A percentile compares a stretch with the other conserved stretches of the same genome.
phyloP scores from a whole-genome alignment of 2,329 filamentous ascomycete species.

The Davidsoniella neocaledoniae region DNA sequence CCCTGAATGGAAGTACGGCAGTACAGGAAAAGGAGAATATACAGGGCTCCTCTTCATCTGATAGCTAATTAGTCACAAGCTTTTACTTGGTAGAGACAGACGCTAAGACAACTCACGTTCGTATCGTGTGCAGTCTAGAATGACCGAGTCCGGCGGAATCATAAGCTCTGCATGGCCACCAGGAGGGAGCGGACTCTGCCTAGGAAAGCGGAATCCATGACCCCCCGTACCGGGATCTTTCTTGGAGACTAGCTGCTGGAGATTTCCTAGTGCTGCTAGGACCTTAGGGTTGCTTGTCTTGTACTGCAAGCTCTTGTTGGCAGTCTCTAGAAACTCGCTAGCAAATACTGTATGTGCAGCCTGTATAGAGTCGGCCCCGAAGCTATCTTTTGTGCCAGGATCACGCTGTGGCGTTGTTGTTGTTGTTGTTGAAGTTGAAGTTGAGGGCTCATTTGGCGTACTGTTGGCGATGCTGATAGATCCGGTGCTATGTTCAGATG shows the following conservation, averaged over 20 bases:
- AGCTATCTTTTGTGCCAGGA: slow-evolving; percentile 14
- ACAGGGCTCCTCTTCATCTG: neutral
- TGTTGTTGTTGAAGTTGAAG: too few relatives aligned
- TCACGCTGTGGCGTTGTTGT: too few relatives aligned
- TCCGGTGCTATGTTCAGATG: slow-evolving; percentile 17
- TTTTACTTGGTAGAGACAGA: neutral
- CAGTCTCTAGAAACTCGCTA: slow-evolving; percentile 35
- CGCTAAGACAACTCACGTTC: neutral
- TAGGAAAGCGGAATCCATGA: slow-evolving; percentile 28
- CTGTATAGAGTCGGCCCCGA: slow-evolving; percentile 32
- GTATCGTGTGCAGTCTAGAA: slow-evolving; percentile 5
- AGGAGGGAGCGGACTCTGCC: slow-evolving; percentile 28
- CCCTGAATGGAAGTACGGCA: neutral
- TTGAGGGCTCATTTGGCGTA: too few relatives aligned
- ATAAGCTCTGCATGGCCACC: slow-evolving; percentile 34
- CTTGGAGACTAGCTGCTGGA: slow-evolving; percentile 36
- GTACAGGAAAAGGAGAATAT: slow-evolving; percentile 1
- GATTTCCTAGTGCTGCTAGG: slow-evolving; percentile 31
- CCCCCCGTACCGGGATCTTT: slow-evolving; percentile 26
- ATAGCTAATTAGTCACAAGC: neutral
- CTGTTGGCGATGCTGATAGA: too few relatives aligned
- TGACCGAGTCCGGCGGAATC: slow-evolving; percentile 27
- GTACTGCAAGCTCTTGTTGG: slow-evolving; percentile 31
- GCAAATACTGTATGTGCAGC: slow-evolving; percentile 36
- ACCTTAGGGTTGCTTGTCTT: slow-evolving; percentile 32